phyloP scores from a whole-genome alignment of 345 rosid genomes.

The Eucalyptus pauciflora region DNA sequence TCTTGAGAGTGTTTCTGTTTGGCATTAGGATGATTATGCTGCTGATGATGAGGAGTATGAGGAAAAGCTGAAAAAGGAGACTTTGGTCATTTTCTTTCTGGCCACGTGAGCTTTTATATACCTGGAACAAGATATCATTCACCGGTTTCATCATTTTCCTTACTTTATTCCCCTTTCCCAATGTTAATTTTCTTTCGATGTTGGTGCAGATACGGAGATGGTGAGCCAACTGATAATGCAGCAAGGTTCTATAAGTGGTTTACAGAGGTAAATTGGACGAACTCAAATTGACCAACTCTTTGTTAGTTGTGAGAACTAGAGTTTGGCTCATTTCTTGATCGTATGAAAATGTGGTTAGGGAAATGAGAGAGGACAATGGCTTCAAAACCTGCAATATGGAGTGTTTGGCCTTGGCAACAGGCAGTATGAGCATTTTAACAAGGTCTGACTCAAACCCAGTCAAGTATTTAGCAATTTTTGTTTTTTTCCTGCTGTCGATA shows the following conservation, averaged over 20 bases:
- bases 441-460: conserved; percentile 22
- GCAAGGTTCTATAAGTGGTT: conserved; percentile 99
- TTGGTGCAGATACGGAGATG: conserved; percentile 82
- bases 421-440: conserved; percentile 95
- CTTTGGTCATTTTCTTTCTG: conserved; percentile 66
- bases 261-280: conserved; percentile 46
- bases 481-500: neutral
- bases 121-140: neutral
- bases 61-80: conserved; percentile 84
- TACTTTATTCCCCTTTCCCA: neutral
- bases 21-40: conserved; percentile 80
- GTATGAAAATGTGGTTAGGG: conserved; percentile 26
- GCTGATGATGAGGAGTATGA: conserved; percentile 92
- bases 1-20: neutral
- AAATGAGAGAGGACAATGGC: conserved; percentile 63
- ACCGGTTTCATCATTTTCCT: neutral
- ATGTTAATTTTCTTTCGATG: neutral
- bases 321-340: neutral
- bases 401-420: conserved; percentile 96
- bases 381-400: conserved; percentile 59
- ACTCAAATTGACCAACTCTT: neutral
- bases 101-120: conserved; percentile 64
- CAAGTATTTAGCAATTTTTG: neutral
- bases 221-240: conserved; percentile 98
- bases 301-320: neutral